phyloP scores from a whole-genome alignment of 2,329 filamentous ascomycete genomes.

The Coniochaeta hoffmannii region DNA sequence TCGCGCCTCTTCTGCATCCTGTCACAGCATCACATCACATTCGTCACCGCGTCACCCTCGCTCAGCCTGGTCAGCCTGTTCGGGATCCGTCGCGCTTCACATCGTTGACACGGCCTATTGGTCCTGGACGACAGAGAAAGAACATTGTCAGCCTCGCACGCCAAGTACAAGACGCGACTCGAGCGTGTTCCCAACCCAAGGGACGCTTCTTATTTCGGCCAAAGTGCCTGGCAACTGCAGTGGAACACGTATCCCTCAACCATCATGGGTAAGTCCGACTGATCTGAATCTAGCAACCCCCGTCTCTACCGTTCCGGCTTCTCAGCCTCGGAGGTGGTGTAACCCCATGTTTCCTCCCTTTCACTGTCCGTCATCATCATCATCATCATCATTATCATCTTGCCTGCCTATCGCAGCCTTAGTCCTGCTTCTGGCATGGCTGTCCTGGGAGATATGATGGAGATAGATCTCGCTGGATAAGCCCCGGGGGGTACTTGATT shows the following conservation, averaged over 20 bases:
- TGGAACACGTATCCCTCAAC: neutral
- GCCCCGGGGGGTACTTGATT: neutral
- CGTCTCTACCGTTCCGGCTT: neutral
- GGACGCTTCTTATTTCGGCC: neutral
- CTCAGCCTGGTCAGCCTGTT: neutral
- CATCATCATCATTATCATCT: neutral
- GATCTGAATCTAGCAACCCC: neutral
- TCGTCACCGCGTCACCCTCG: no score
- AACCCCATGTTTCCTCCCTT: no score
- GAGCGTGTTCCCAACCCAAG: neutral
- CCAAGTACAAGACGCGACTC: neutral
- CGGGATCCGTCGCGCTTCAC: neutral
- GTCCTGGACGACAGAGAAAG: neutral
- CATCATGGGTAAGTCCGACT: conserved; percentile 2
- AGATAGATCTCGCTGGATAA: neutral
- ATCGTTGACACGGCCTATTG: neutral
- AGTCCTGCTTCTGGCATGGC: neutral
- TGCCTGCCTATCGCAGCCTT: neutral
- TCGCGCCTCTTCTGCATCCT: neutral
- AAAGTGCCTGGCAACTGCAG: neutral
- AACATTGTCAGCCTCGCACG: neutral
- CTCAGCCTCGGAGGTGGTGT: neutral
- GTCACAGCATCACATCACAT: neutral
- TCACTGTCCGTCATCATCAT: neutral
- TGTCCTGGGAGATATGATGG: neutral